Base-by-base conservation (phyloP, 2,329 filamentous ascomycete species). In the Beauveria varroae region DNA sequence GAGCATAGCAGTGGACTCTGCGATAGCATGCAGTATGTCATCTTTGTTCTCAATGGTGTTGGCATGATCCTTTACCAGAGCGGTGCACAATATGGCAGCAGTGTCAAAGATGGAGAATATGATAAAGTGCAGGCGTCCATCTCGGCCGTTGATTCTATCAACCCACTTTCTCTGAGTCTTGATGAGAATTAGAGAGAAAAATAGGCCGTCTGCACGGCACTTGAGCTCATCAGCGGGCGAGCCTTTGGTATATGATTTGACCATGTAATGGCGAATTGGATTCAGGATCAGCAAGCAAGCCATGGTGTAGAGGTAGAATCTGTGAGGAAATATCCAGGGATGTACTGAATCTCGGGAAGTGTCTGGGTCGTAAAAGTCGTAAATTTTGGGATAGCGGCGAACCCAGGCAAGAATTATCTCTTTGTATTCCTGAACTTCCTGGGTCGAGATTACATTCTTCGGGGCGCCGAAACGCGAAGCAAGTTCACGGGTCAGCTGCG, bases 71-170 rank as follows among this genome's bases (percentile, higher is more conserved):
- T 82, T 80, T 9, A 81, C 75, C 6, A 83, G 68, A 0, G 79
- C 78, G 0, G 80, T 81, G 60, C 77, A 81, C 3, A 82, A 68
- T 37, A 79, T 72, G 1, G 79, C 76, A 0, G 78, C 75, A 0
- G 79, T 80, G 61, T 83, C 79, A 60, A 83, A 82, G 28, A 81
- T 74, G 4, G 76, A 72, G 57, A 82, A 83, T 0, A 79, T 77
- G 18, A 80, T 78, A 57, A 81, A 75, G 62, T 82, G 78, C 40
- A 81, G 79, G 26, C 80, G 77, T 2, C 77, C 76, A 40, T 81
- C 78, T 30, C 76, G 71, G 0, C 76, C 76, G 9, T 74, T 75
- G 41, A 76, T 73, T 24, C 76, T 72, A 6, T 79, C 72, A 49
- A 79, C 77, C 54, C 81, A 74, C 28, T 68, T 64, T 2, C 71